A percentile compares a stretch with the other conserved stretches of the same genome.
Evolutionary conservation across 2,329 filamentous ascomycete species (phyloP).

Genomic region (Tolypocladium album): DNA sequence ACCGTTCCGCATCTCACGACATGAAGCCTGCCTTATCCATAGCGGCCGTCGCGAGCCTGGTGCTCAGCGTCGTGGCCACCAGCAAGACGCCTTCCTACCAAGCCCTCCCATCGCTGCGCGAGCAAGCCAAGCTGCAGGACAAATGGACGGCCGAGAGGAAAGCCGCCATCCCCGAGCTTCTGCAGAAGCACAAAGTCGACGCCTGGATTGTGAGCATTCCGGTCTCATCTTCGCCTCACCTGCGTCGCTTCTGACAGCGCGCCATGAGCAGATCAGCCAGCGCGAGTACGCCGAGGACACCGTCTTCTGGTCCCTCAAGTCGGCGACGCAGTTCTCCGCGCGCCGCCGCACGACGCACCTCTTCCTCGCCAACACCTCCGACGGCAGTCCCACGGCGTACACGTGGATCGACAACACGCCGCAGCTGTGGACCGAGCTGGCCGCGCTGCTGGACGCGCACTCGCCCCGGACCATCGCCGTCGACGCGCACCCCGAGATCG

Average conservation of each 20-base stretch:
- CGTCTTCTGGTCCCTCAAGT: background rate
- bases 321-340: background rate
- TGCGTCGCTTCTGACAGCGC: background rate
- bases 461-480: conserved; percentile 28
- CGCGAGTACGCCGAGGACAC: background rate
- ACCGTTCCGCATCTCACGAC: background rate
- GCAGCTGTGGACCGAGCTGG: conserved; percentile 28
- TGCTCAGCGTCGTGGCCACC: background rate
- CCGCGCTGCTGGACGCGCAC: conserved; percentile 22
- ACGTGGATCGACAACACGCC: conserved; percentile 37
- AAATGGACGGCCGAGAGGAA: background rate
- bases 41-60: background rate
- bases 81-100: conserved; percentile 3
- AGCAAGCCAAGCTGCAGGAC: conserved; percentile 2
- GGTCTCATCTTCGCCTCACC: background rate
- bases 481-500: conserved; percentile 31
- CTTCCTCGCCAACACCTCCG: conserved; percentile 16
- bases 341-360: conserved; percentile 30
- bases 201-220: background rate
- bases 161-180: background rate
- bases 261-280: background rate
- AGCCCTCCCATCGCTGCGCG: conserved; percentile 5
- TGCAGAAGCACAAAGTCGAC: background rate
- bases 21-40: background rate
- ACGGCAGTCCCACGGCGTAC: conserved; percentile 15